These are phyloP conservation scores for Penicillium malachiteum DNA, from an alignment of 495 filamentous ascomycete species.

Conservation along the genomic window DNA sequence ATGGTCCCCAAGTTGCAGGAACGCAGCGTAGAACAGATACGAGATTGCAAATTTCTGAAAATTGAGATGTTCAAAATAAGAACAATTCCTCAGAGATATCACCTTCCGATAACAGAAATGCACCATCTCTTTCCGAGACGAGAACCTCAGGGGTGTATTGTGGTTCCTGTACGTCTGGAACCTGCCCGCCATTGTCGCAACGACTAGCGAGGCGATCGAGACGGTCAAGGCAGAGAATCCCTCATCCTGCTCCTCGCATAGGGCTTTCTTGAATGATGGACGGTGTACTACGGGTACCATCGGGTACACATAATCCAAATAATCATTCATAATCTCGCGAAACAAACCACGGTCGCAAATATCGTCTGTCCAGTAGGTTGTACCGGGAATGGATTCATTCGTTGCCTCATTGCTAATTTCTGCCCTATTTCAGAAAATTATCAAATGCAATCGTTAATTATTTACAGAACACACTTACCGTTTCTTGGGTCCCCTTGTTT, in stretches of 20 bases:
- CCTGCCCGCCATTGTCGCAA: slow-evolving; percentile 21
- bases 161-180: slow-evolving; percentile 15
- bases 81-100: slow-evolving; percentile 10
- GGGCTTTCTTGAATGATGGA: slow-evolving; percentile 16
- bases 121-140: slow-evolving; percentile 21
- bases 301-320: slow-evolving; percentile 20
- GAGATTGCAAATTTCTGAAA: slow-evolving; percentile 25
- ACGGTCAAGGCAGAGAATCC: slow-evolving; percentile 16
- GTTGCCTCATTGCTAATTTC: not conserved
- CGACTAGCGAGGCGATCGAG: slow-evolving; percentile 20
- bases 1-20: slow-evolving; percentile 24
- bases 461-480: slow-evolving; percentile 3
- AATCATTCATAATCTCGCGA: slow-evolving; percentile 21
- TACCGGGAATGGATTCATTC: not conserved
- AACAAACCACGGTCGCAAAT: slow-evolving; percentile 21
- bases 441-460: not conserved
- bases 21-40: slow-evolving; percentile 19
- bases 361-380: slow-evolving; percentile 13
- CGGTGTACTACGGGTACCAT: slow-evolving; percentile 24
- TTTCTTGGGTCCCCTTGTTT: slow-evolving; percentile 19
- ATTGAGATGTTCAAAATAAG: slow-evolving; percentile 24
- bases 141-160: slow-evolving; percentile 10
- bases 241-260: slow-evolving; percentile 9
- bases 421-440: not conserved
- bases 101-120: slow-evolving; percentile 17